Base-by-base conservation (phyloP, 441 rosid genomes). In the Populus trichocarpa region DNA sequence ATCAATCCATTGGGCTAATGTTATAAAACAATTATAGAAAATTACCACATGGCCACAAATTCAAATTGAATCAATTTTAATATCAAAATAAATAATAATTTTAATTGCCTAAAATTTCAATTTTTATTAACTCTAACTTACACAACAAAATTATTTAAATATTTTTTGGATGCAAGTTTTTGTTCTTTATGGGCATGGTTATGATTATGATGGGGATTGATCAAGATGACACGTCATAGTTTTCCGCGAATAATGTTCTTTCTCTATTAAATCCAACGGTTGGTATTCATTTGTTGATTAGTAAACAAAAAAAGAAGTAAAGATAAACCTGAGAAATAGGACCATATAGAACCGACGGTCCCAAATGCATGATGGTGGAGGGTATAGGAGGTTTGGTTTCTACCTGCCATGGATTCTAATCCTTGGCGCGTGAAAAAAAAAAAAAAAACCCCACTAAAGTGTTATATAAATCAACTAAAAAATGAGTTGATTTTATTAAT, bases 201-300 rank as follows among this genome's bases (percentile, higher is more conserved):
- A 28, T 79, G 77, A 79, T 79, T 66, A 79, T 75, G 71, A 61
- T 13, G 50, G 38, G 50, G 18, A 30, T 46, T 64, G 18, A 65
- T 32, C 35, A 63, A 66, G 74, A 74, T 79, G 77, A 77, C 30
- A 36, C n/a, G 78, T 67, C 66, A 30, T 50, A 7, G 30, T 53
- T 68, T 50, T 50, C 5, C 7, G 20, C 2, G 28, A 23, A 28
- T 40, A 67, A 75, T 75, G n/a, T 42, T 53, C 38, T 25, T 38
- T 64, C 4, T 33, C 5, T 36, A 8, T 40, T 25, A 72, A 78
- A 78, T 73, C 72, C 64, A 74, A 33, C 71, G 78, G 73, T 32
- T 63, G 22, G n/a, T 73, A 57, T 73, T 73, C 14, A 22, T 71
- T 71, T 28, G 20, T 23, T 68, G 3, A 42, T 46, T 28, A 11